Evolutionary conservation across 306 rosid species (phyloP), one percentile per base, ranked within the genome.

Genomic region (Prunus dulcis): DNA sequence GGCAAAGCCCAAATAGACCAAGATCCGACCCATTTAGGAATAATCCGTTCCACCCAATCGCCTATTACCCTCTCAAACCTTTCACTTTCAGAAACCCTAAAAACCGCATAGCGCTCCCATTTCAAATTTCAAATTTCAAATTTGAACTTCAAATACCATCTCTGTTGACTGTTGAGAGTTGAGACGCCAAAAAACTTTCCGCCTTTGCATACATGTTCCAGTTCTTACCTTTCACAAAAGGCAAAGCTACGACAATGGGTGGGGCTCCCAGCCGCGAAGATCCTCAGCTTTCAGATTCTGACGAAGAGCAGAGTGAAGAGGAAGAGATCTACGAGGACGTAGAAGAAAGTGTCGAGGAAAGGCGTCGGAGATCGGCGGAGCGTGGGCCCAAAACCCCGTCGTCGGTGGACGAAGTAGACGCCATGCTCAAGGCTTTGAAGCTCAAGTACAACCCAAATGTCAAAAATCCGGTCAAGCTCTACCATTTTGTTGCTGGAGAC

Each of bases 401-500:
- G 12, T 88, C 97, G 1, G 52, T 86, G 7, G 97, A 95, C 68
- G 89, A 92, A 12, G 90, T 95, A 8, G 98, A 95, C 46, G 92
- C 97, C 7, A 95, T 83, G 81, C 98, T 95, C 47, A 89, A 81
- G 57, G 98, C 97, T 15, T 86, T 92, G 23, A 89, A 89, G 81
- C 92, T 95, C 65, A 95, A 92, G 78, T 95, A 95, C 82, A 6
- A 43, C 81, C 74, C 87, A 72, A 53, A 79, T 67, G 28, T 88
- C 92, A 13, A 80, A 49, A 90, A 95, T 74, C 87, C 91, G 32
- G 93, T 88, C 50, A 96, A 91, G 88, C 98, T 96, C 57, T 96
- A 92, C 74, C 87, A 88, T 14, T 91, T 89, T 71, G 69, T 92
- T 1, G 95, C 91, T 12, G 99, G 99, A 13, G 87, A 86, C 84